These are phyloP conservation scores for Collybiopsis confluens DNA, from an alignment of 768 basidiomycete genomes.

Conservation along the genomic window DNA sequence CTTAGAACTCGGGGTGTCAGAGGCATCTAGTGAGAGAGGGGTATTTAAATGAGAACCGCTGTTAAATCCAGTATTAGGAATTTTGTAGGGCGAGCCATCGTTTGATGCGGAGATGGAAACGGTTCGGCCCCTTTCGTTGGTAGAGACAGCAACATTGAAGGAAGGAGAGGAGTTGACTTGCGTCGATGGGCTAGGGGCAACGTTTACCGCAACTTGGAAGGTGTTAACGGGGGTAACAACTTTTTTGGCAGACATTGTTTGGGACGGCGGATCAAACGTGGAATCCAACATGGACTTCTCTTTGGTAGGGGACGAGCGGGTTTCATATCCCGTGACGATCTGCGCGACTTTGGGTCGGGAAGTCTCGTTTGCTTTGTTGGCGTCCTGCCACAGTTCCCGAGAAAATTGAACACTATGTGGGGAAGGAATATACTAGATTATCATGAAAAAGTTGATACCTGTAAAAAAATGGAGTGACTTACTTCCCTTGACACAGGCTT, in stretches of 20 bases:
- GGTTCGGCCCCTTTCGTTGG: constrained; percentile 2
- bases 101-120: constrained; percentile 7
- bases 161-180: background rate
- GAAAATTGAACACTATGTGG: background rate
- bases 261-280: background rate
- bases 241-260: background rate
- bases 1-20: constrained; percentile 5
- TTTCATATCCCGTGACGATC: background rate
- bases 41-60: background rate
- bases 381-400: background rate
- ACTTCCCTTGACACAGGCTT: background rate
- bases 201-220: background rate
- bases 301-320: background rate
- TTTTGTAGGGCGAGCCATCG: constrained; percentile 3
- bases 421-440: background rate
- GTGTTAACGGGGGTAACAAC: background rate
- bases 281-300: background rate
- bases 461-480: too few species aligned
- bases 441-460: too few species aligned
- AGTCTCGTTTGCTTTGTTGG: background rate
- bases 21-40: background rate
- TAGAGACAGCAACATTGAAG: constrained; percentile 6
- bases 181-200: background rate
- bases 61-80: background rate
- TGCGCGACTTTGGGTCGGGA: background rate